Percentiles rank a stretch among this genome's conserved stretches.
These are phyloP conservation scores for Aspergillus texensis DNA, from an alignment of 2,329 filamentous ascomycete species.

Conservation along the genomic window DNA sequence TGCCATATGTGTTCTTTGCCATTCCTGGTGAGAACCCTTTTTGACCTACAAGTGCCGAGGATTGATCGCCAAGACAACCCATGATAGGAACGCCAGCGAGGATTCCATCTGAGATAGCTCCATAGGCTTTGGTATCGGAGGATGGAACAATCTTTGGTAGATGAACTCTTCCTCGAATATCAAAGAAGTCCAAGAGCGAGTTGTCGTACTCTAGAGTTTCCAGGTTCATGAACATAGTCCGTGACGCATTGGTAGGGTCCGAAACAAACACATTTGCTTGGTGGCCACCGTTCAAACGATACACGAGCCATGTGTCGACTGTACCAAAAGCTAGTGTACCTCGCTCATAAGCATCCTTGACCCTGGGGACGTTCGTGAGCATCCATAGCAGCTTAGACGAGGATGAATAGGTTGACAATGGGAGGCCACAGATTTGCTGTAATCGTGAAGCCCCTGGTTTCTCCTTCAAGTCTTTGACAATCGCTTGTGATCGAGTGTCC, in stretches of 20 bases:
- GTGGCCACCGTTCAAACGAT: constrained; percentile 72
- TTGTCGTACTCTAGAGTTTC: constrained; percentile 77
- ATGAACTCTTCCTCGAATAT: constrained; percentile 70
- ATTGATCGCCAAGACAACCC: constrained; percentile 84
- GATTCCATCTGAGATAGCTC: constrained; percentile 63
- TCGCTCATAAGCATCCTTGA: constrained; percentile 73
- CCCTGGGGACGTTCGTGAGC: constrained; percentile 69
- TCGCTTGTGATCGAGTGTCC: constrained; percentile 74
- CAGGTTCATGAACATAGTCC: constrained; percentile 93
- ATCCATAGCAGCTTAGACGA: constrained; percentile 85
- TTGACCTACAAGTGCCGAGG: constrained; percentile 81
- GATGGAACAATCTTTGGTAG: constrained; percentile 81
- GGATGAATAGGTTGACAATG: constrained; percentile 84
- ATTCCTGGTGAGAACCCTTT: constrained; percentile 79
- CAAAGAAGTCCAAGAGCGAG: constrained; percentile 75
- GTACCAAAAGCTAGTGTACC: constrained; percentile 80
- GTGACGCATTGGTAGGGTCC: constrained; percentile 82
- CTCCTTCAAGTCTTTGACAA: constrained; percentile 75
- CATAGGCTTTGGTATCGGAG: constrained; percentile 72
- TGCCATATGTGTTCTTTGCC: constrained; percentile 90
- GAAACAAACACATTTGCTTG: constrained; percentile 74
- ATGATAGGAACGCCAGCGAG: constrained; percentile 72
- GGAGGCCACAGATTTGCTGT: constrained; percentile 72
- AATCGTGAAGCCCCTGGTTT: constrained; percentile 68
- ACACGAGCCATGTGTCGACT: constrained; percentile 85